Evolutionary conservation across 2,329 filamentous ascomycete species (phyloP).

Genomic region (Sordariomycetes sp.): DNA sequence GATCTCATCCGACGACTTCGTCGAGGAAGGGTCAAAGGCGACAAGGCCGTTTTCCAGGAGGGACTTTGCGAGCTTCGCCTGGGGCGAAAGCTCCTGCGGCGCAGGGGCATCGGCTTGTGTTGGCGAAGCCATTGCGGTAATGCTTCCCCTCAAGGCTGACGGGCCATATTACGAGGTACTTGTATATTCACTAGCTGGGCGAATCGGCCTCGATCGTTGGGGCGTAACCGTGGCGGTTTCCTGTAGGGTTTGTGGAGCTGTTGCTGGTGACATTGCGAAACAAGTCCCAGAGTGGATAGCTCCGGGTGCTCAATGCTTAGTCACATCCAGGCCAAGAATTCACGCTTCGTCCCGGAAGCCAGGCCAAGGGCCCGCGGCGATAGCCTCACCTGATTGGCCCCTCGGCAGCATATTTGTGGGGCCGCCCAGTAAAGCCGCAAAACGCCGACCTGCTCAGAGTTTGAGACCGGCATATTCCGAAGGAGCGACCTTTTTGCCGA

Average conservation of each 20-base stretch:
- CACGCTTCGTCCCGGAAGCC: neutral
- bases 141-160: neutral
- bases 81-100: neutral
- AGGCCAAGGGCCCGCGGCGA: neutral
- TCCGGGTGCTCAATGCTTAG: neutral
- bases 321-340: neutral
- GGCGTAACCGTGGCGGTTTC: neutral
- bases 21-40: slow-evolving; percentile 35
- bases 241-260: neutral
- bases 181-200: neutral
- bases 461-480: slow-evolving; percentile 1
- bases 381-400: neutral
- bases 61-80: slow-evolving; percentile 15
- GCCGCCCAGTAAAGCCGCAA: neutral
- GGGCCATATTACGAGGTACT: neutral
- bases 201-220: neutral
- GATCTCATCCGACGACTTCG: neutral
- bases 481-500: neutral
- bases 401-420: neutral
- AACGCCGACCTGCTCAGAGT: neutral
- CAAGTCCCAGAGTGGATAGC: neutral
- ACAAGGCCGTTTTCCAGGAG: slow-evolving; percentile 30
- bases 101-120: neutral
- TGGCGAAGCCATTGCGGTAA: neutral
- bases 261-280: neutral